Conservation (phyloP, 257 asterid genomes). For the Solanum pinnatisectum region DNA sequence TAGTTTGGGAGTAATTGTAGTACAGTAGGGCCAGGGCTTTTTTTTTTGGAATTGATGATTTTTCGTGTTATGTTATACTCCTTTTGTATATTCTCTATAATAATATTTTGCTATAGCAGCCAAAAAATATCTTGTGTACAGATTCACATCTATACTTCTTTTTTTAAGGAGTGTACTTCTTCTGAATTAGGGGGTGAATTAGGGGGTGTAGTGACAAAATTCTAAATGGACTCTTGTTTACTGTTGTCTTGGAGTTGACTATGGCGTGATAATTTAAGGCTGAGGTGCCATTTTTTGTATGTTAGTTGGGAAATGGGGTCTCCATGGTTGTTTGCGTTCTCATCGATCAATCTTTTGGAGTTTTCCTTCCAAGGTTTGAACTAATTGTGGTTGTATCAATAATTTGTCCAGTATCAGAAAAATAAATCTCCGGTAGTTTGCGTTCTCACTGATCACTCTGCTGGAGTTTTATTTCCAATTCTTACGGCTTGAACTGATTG, state of each 20-base stretch:
- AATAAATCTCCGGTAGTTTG: conserved; percentile 20
- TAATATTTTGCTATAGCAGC: not conserved
- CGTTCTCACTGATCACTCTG: not conserved
- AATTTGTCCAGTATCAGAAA: conserved; percentile 28
- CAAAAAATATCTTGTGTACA: not conserved
- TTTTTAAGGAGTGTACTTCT: not conserved
- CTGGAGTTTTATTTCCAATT: not conserved
- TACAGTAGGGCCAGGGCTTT: not conserved
- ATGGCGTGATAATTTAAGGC: not conserved
- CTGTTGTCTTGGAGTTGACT: not conserved
- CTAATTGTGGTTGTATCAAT: not conserved
- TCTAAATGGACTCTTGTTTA: not conserved
- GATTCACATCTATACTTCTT: not conserved
- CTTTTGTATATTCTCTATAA: not conserved
- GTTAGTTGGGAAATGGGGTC: not conserved
- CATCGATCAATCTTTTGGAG: not conserved
- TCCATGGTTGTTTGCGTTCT: not conserved
- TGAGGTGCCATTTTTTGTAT: not conserved
- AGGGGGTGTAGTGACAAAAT: not conserved
- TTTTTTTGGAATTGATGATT: not conserved
- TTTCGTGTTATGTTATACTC: not conserved
- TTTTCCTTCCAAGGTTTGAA: not conserved
- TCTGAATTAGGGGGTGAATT: not conserved
- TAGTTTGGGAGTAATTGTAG: not conserved
- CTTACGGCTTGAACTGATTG: not conserved